These are phyloP conservation scores for Mycena kentingensis DNA, from an alignment of 768 basidiomycete genomes.

Conservation along the genomic window DNA sequence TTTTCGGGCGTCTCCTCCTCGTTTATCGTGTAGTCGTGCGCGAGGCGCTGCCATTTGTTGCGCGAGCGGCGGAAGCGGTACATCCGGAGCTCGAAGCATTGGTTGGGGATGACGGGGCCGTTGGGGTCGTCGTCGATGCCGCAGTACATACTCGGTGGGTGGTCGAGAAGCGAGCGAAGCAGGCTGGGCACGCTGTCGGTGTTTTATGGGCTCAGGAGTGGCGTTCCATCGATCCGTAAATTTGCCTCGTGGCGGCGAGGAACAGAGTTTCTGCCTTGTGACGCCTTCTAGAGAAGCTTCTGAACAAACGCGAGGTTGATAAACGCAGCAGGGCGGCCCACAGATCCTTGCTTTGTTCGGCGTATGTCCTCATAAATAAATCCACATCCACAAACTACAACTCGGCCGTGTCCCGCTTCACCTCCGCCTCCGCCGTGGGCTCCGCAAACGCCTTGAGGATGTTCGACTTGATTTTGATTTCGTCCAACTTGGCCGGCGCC, in stretches of 20 bases:
- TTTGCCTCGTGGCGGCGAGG: not conserved
- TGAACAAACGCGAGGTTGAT: conserved; percentile 34
- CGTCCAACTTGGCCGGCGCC: conserved; percentile 79
- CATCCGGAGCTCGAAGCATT: conserved; percentile 32
- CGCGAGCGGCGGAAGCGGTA: conserved; percentile 45
- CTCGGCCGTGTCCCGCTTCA: conserved; percentile 38
- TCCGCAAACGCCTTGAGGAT: conserved; percentile 67
- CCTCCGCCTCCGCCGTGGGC: conserved; percentile 41
- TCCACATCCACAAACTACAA: conserved; percentile 34
- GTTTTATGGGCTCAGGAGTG: conserved; percentile 1
- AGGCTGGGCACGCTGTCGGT: too few relatives aligned
- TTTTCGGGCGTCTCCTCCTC: conserved; percentile 41
- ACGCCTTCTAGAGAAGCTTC: conserved; percentile 23
- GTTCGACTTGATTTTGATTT: conserved; percentile 91
- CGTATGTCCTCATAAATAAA: not conserved
- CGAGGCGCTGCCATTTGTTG: conserved; percentile 48
- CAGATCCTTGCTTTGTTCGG: not conserved
- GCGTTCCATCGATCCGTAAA: not conserved
- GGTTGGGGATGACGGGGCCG: conserved; percentile 32
- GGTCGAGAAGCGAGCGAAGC: not conserved
- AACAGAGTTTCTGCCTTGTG: not conserved
- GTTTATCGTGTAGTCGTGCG: conserved; percentile 36
- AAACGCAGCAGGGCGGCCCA: not conserved
- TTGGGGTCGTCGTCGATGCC: conserved; percentile 13
- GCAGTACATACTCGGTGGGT: conserved; percentile 8